phyloP scores from a whole-genome alignment of 2,329 filamentous ascomycete genomes.

The Penicillium sp. region DNA sequence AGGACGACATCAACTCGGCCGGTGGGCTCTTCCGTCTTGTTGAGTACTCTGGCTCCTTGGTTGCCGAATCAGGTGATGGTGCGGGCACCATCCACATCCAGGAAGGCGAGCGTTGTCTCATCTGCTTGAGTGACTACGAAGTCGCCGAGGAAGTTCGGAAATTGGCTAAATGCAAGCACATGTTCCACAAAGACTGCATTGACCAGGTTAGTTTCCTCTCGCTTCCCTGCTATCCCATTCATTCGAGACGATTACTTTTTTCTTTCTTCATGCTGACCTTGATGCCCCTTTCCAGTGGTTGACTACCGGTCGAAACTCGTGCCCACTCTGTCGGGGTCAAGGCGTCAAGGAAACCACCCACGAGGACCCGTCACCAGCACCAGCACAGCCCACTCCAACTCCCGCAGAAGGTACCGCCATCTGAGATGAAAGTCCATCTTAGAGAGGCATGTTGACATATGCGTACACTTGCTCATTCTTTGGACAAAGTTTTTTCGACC shows the following conservation, averaged over 20 bases:
- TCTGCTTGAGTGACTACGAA: conserved; percentile 63
- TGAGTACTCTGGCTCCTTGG: conserved; percentile 36
- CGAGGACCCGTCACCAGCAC: conserved; percentile 9
- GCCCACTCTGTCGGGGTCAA: conserved; percentile 35
- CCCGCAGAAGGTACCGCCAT: conserved; percentile 9
- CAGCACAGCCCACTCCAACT: conserved; percentile 12
- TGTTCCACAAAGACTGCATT: conserved; percentile 65
- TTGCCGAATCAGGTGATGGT: conserved; percentile 45
- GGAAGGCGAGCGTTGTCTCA: conserved; percentile 55
- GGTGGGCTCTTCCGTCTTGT: conserved; percentile 55
- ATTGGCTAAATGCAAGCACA: conserved; percentile 57
- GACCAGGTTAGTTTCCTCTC: conserved; percentile 52
- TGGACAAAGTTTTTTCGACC: background rate
- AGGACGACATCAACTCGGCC: conserved; percentile 58
- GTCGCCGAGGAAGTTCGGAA: conserved; percentile 55
- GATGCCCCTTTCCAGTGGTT: conserved; percentile 49
- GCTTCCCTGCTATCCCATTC: background rate
- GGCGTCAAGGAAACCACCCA: conserved; percentile 36
- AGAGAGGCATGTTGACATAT: background rate
- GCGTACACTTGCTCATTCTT: background rate
- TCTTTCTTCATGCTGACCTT: too few relatives aligned
- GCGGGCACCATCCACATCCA: conserved; percentile 30
- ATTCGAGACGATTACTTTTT: too few relatives aligned
- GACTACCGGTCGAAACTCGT: conserved; percentile 48
- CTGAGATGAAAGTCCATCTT: background rate